A percentile compares a stretch with the other conserved stretches of the same genome.
Evolutionary conservation across 768 basidiomycete species (phyloP).

Genomic region (Podaxis mareebaensis): DNA sequence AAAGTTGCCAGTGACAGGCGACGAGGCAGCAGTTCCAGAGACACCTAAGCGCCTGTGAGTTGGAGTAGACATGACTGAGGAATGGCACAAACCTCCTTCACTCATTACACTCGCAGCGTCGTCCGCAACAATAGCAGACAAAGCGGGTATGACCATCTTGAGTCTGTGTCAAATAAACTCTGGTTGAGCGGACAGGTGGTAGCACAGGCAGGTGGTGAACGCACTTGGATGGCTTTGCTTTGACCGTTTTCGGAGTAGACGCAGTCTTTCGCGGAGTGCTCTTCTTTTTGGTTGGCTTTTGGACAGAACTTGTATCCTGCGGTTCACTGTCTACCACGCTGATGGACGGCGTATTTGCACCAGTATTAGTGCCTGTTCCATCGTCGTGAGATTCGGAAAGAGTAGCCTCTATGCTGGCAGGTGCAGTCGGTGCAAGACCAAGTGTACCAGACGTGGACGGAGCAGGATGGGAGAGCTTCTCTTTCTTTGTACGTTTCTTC

Average conservation of each 20-base stretch:
- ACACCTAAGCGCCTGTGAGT: slow-evolving; percentile 41
- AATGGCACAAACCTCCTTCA: slow-evolving; percentile 48
- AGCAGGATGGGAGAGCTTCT: slow-evolving; percentile 31
- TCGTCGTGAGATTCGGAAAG: slow-evolving; percentile 40
- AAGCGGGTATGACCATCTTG: slow-evolving; percentile 30
- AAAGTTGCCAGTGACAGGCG: slow-evolving; percentile 56
- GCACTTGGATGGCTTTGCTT: slow-evolving; percentile 37
- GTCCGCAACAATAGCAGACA: slow-evolving; percentile 47
- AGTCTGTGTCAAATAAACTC: slow-evolving; percentile 26
- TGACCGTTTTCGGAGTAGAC: slow-evolving; percentile 42
- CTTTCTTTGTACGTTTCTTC: slow-evolving; percentile 50
- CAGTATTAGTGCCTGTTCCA: slow-evolving; percentile 28
- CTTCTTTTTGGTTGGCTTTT: slow-evolving; percentile 46
- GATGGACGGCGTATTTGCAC: slow-evolving; percentile 23
- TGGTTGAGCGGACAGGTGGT: slow-evolving; percentile 13
- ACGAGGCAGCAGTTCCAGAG: slow-evolving; percentile 72
- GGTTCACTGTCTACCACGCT: slow-evolving; percentile 18
- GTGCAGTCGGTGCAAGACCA: slow-evolving; percentile 39
- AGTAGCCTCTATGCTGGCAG: slow-evolving; percentile 39
- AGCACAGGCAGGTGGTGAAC: slow-evolving; percentile 10
- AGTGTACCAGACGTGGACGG: slow-evolving; percentile 27
- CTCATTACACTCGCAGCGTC: slow-evolving; percentile 46
- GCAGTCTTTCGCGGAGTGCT: slow-evolving; percentile 20
- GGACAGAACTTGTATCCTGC: slow-evolving; percentile 18
- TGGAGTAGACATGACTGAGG: slow-evolving; percentile 9